Conservation (phyloP, 305 asterid genomes). For the Fraxinus paxiana region DNA sequence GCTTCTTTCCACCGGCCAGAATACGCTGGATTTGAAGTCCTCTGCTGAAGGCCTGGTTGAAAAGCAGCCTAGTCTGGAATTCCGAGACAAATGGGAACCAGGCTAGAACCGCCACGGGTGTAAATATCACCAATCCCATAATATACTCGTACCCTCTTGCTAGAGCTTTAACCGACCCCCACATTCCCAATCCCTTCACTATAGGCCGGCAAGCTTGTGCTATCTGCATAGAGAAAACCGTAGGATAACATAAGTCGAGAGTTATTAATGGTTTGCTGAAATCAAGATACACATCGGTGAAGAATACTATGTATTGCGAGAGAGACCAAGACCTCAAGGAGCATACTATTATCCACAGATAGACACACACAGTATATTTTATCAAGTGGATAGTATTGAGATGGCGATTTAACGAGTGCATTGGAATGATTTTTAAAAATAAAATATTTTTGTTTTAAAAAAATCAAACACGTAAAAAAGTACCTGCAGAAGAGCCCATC, state of each 20-base stretch:
- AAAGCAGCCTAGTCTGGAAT: conserved; percentile 63
- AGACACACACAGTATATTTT: not conserved
- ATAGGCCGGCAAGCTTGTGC: conserved; percentile 55
- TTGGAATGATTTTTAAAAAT: not conserved
- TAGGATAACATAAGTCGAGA: not conserved
- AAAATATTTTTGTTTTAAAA: not conserved
- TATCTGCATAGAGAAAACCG: conserved; percentile 28
- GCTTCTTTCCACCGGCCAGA: conserved; percentile 59
- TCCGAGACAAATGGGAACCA: conserved; percentile 67
- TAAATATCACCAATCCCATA: conserved; percentile 47
- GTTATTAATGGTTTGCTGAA: not conserved
- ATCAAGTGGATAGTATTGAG: not conserved
- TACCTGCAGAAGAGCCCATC: conserved; percentile 90
- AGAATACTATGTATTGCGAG: not conserved
- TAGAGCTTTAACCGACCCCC: conserved; percentile 61
- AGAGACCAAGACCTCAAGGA: not conserved
- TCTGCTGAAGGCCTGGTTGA: conserved; percentile 76
- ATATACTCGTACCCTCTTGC: conserved; percentile 65
- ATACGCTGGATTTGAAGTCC: conserved; percentile 63
- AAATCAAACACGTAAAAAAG: not conserved
- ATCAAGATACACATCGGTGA: not conserved
- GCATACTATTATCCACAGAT: not conserved
- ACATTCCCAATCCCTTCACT: conserved; percentile 49
- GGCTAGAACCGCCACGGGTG: conserved; percentile 52
- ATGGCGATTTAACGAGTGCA: not conserved